phyloP scores from a whole-genome alignment of 148 eudicot genomes.

The Spergularia bocconei region DNA sequence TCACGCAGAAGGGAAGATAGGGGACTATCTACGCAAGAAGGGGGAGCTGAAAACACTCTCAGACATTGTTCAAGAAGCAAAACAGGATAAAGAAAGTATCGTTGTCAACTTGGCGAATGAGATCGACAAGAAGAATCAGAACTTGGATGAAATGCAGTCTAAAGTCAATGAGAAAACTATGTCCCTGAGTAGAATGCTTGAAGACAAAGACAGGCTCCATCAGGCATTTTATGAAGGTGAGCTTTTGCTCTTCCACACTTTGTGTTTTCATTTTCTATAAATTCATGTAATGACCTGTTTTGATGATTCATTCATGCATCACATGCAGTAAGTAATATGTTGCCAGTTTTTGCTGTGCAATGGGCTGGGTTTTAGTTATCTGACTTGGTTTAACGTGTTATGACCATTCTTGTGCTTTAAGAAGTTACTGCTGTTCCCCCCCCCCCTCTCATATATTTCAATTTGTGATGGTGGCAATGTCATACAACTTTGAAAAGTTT shows the following conservation, averaged over 20 bases:
- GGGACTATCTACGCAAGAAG: slow-evolving; percentile 53
- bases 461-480: too few relatives aligned
- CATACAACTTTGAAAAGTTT: not conserved
- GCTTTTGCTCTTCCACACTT: not conserved
- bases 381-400: not conserved
- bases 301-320: not conserved
- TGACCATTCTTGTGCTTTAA: not conserved
- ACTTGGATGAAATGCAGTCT: slow-evolving; percentile 49
- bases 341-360: not conserved
- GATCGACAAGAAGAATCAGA: slow-evolving; percentile 50
- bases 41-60: slow-evolving; percentile 55
- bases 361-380: not conserved
- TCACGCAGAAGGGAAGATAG: slow-evolving; percentile 44
- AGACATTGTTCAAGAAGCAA: slow-evolving; percentile 48
- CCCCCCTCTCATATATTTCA: not conserved
- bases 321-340: not conserved
- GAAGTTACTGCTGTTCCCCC: not conserved
- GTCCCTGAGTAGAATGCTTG: slow-evolving; percentile 55
- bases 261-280: not conserved
- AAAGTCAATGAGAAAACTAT: slow-evolving; percentile 46
- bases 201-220: slow-evolving; percentile 58
- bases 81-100: slow-evolving; percentile 28
- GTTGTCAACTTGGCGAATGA: slow-evolving; percentile 52
- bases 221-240: slow-evolving; percentile 55
- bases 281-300: not conserved